These are phyloP conservation scores for Hypoxylon lienhwacheense DNA, from an alignment of 495 filamentous ascomycete species.

Conservation along the genomic window DNA sequence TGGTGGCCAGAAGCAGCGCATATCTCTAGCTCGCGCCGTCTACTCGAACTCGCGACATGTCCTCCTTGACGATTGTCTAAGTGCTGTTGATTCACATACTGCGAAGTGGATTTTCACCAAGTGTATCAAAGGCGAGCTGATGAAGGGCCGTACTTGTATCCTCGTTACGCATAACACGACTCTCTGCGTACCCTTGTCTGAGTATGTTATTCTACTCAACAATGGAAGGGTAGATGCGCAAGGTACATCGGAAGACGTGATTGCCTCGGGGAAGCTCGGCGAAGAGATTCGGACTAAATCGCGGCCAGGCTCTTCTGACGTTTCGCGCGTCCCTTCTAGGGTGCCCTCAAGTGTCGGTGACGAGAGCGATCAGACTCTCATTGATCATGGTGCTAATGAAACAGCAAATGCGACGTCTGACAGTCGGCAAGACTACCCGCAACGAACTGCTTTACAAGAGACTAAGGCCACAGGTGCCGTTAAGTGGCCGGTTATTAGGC, in stretches of 20 bases:
- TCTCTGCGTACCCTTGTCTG: slow-evolving; percentile 75
- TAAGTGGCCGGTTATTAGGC: slow-evolving; percentile 76
- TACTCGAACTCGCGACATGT: slow-evolving; percentile 91
- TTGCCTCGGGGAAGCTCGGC: slow-evolving; percentile 79
- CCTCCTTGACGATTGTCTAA: slow-evolving; percentile 92
- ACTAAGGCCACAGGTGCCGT: slow-evolving; percentile 80
- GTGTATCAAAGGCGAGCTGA: slow-evolving; percentile 86
- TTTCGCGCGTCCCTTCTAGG: slow-evolving; percentile 71
- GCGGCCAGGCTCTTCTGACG: slow-evolving; percentile 62
- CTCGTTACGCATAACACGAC: slow-evolving; percentile 95
- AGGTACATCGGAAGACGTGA: slow-evolving; percentile 73
- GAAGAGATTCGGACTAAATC: slow-evolving; percentile 76
- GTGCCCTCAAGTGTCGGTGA: slow-evolving; percentile 68
- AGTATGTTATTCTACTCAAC: slow-evolving; percentile 80
- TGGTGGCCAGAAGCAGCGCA: slow-evolving; percentile 96
- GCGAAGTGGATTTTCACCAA: slow-evolving; percentile 98
- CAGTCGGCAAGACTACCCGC: slow-evolving; percentile 51
- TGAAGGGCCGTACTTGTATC: slow-evolving; percentile 87
- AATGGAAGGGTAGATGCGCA: slow-evolving; percentile 81
- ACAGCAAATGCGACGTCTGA: slow-evolving; percentile 37
- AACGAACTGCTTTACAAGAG: slow-evolving; percentile 63
- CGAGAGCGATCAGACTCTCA: slow-evolving; percentile 51
- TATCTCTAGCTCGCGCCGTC: slow-evolving; percentile 89
- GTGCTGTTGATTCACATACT: slow-evolving; percentile 98
- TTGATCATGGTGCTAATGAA: slow-evolving; percentile 45